Conservation (phyloP, 2,329 filamentous ascomycete species). For the Colletotrichum somersetense region DNA sequence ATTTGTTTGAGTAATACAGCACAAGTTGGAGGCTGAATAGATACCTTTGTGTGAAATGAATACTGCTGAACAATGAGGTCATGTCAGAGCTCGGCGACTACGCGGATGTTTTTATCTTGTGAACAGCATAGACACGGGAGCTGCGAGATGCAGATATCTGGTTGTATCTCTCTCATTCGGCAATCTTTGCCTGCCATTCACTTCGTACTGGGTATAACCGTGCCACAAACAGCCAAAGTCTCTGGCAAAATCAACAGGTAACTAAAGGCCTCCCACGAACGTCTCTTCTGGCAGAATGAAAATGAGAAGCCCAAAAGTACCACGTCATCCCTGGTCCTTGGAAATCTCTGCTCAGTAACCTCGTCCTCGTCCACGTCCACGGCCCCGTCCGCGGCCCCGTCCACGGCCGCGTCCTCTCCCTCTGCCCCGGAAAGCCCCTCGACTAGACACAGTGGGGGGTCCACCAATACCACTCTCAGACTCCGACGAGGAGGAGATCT, state of each 20-base stretch:
- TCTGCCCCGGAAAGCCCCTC: slow-evolving; percentile 12
- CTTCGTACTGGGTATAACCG: slow-evolving; percentile 3
- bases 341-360: slow-evolving; percentile 7
- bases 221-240: neutral
- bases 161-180: neutral
- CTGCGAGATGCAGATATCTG: no score
- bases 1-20: slow-evolving; percentile 37
- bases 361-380: slow-evolving; percentile 25
- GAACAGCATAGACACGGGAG: neutral
- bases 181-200: neutral
- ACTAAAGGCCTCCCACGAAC: neutral
- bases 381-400: slow-evolving; percentile 17
- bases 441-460: neutral
- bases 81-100: neutral
- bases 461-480: slow-evolving; percentile 35
- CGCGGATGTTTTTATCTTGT: neutral
- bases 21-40: slow-evolving; percentile 15
- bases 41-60: slow-evolving; percentile 13
- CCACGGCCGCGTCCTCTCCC: slow-evolving; percentile 24
- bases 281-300: neutral
- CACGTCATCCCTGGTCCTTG: neutral
- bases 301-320: neutral
- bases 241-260: neutral
- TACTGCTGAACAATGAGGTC: neutral
- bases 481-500: slow-evolving; percentile 29